Conservation (phyloP, 345 rosid species). For the Salix caprea region DNA sequence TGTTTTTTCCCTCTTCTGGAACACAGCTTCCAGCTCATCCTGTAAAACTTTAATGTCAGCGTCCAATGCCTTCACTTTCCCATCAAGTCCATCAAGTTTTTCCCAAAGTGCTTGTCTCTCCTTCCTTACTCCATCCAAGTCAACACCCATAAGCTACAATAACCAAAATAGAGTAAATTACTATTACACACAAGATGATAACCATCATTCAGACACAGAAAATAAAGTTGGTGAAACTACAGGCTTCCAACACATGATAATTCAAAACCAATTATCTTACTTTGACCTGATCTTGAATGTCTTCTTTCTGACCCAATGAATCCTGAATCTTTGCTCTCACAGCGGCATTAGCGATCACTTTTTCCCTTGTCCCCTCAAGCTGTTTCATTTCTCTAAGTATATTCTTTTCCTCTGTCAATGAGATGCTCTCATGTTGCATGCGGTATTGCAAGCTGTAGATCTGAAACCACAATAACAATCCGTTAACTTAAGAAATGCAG, state of each 20-base stretch:
- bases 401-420: constrained; percentile 89
- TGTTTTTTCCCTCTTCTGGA: constrained; percentile 58
- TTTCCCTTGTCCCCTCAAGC: constrained; percentile 89
- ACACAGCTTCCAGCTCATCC: constrained; percentile 47
- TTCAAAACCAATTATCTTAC: constrained; percentile 41
- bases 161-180: constrained; percentile 8
- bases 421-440: constrained; percentile 91
- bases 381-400: constrained; percentile 79
- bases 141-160: constrained; percentile 75
- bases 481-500: constrained; percentile 4
- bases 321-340: constrained; percentile 80
- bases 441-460: constrained; percentile 70
- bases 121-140: constrained; percentile 84
- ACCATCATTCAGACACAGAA: neutral
- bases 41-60: constrained; percentile 51
- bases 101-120: constrained; percentile 67
- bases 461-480: constrained; percentile 41
- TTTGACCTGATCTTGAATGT: constrained; percentile 86
- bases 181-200: neutral
- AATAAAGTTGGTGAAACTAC: neutral
- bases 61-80: constrained; percentile 49
- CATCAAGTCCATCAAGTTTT: constrained; percentile 50
- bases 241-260: neutral
- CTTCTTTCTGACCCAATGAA: constrained; percentile 80
- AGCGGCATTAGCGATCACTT: constrained; percentile 80